Evolutionary conservation across 2,329 filamentous ascomycete species (phyloP).

Genomic region (Aspergillus niger): DNA sequence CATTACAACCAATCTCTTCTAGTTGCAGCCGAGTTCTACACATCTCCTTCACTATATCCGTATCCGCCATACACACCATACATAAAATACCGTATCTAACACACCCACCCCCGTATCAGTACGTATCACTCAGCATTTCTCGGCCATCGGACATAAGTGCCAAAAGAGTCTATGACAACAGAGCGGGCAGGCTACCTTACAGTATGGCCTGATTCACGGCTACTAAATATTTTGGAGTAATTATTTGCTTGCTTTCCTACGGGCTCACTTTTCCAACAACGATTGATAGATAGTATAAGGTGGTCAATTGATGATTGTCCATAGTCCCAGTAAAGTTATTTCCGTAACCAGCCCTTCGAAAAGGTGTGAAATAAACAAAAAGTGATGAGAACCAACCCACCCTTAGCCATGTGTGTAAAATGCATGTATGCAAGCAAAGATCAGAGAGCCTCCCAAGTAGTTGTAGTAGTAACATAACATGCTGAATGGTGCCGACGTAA

Average conservation of each 20-base stretch:
- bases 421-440: conserved; percentile 9
- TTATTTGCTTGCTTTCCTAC: no score
- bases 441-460: conserved; percentile 10
- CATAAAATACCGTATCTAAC: not conserved
- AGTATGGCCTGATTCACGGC: no score
- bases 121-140: not conserved
- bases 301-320: not conserved
- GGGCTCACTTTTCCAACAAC: no score
- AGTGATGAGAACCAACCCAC: not conserved
- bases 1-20: no score
- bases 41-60: no score
- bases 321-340: not conserved
- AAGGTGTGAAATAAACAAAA: not conserved
- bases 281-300: no score
- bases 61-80: no score
- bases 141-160: not conserved
- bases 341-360: not conserved
- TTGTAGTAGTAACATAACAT: not conserved
- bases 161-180: not conserved
- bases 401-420: conserved; percentile 6
- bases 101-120: not conserved
- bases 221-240: no score
- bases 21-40: no score
- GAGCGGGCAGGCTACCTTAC: no score
- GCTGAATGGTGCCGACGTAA: conserved; percentile 1